A percentile compares a stretch with the other conserved stretches of the same genome.
phyloP scores from a whole-genome alignment of 2,329 filamentous ascomycete species.

The Colletotrichum sp. region DNA sequence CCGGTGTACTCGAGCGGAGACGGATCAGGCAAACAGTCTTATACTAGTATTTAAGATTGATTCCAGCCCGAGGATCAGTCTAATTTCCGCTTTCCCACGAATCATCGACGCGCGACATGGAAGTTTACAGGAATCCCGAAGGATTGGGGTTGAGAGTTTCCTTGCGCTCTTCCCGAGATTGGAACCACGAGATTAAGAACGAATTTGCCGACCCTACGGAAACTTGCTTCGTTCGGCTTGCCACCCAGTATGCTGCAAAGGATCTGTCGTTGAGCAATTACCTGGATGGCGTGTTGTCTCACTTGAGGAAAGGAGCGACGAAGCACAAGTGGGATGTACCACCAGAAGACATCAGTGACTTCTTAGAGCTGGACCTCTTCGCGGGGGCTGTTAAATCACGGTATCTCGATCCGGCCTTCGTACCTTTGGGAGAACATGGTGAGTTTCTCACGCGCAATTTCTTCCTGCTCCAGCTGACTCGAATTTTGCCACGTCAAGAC shows the following conservation, averaged over 20 bases:
- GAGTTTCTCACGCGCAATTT: background rate
- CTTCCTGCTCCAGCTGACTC: background rate
- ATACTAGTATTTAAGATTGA: background rate
- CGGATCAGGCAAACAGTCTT: background rate
- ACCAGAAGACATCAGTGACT: background rate
- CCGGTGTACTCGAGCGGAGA: background rate
- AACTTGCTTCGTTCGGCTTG: background rate
- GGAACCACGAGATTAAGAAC: background rate
- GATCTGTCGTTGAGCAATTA: background rate
- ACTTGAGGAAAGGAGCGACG: background rate
- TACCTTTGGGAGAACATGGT: background rate
- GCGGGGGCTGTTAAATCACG: background rate
- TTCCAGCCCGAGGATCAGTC: background rate
- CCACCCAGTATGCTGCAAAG: background rate
- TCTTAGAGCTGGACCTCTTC: background rate
- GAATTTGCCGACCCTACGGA: background rate
- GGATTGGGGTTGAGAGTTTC: background rate
- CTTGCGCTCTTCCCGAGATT: no score
- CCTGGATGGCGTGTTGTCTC: background rate
- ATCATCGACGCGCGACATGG: no score
- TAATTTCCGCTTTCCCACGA: background rate
- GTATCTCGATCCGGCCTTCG: background rate
- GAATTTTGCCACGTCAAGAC: background rate
- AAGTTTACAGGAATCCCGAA: background rate
- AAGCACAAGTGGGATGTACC: conserved; percentile 1